These are phyloP conservation scores for Solanum piurae DNA, from an alignment of 257 asterid species.

Conservation along the genomic window DNA sequence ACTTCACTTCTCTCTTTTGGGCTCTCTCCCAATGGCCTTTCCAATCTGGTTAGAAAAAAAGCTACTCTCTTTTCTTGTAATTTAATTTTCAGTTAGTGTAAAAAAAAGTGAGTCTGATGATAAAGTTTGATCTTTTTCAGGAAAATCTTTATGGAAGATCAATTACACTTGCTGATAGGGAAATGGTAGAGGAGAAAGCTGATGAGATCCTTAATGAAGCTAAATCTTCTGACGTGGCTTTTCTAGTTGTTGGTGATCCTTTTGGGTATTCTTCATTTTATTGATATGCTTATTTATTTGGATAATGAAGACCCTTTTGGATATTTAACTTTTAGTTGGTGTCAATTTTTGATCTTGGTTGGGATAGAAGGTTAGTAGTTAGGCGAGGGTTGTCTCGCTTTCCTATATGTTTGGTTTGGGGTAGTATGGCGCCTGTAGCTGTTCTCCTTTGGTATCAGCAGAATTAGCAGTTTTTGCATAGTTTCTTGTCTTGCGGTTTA, in stretches of 20 bases:
- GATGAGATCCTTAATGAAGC: constrained; percentile 73
- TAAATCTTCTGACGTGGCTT: constrained; percentile 60
- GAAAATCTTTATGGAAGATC: constrained; percentile 69
- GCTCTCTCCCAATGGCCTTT: constrained; percentile 58
- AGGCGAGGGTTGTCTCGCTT: not conserved
- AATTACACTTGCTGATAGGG: constrained; percentile 64
- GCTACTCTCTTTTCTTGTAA: not conserved
- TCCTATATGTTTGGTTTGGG: not conserved
- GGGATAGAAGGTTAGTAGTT: not conserved
- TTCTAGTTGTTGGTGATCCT: constrained; percentile 95
- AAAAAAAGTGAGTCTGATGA: not conserved
- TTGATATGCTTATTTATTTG: not conserved
- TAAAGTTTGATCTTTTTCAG: constrained; percentile 28
- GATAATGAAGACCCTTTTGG: not conserved
- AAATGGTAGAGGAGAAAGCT: constrained; percentile 82
- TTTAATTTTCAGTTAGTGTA: not conserved
- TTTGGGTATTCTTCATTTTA: constrained; percentile 43
- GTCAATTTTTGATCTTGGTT: not conserved
- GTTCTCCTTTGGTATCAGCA: not conserved
- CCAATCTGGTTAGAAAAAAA: constrained; percentile 34
- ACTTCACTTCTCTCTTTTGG: constrained; percentile 95
- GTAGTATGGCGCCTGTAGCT: not conserved
- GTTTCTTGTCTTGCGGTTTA: not conserved
- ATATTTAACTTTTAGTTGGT: not conserved
- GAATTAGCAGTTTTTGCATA: not conserved